phyloP scores from a whole-genome alignment of 768 basidiomycete genomes.

The Hygrophorus russula region DNA sequence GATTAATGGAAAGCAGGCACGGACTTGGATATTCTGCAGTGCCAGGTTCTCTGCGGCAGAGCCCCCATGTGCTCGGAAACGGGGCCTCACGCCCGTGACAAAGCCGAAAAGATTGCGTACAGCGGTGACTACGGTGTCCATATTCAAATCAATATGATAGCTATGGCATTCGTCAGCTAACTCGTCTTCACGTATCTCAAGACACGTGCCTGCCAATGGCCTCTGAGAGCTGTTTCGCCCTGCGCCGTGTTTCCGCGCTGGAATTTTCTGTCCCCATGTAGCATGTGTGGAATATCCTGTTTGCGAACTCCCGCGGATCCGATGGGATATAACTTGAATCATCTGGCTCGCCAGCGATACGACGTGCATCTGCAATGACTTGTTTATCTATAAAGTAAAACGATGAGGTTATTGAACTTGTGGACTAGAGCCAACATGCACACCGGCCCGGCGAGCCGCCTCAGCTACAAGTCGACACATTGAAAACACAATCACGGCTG shows the following conservation, averaged over 20 bases:
- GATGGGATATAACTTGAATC: constrained; percentile 75
- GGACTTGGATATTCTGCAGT: constrained; percentile 90
- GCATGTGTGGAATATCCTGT: constrained; percentile 89
- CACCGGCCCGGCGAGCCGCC: constrained; percentile 66
- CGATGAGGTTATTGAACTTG: not conserved
- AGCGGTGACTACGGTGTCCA: constrained; percentile 85
- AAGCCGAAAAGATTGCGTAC: constrained; percentile 74
- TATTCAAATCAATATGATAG: constrained; percentile 92
- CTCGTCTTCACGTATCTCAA: not conserved
- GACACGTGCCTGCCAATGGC: constrained; percentile 75
- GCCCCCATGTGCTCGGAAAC: constrained; percentile 84
- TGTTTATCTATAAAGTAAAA: constrained; percentile 44
- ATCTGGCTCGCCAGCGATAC: constrained; percentile 77
- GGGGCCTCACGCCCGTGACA: constrained; percentile 53
- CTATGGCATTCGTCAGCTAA: constrained; percentile 24
- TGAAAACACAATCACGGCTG: constrained; percentile 88
- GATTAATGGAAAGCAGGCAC: not conserved
- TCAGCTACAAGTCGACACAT: constrained; percentile 91
- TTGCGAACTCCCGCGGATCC: constrained; percentile 80
- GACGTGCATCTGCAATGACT: constrained; percentile 83
- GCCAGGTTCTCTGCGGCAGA: constrained; percentile 85
- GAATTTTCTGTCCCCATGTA: constrained; percentile 99
- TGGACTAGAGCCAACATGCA: constrained; percentile 11
- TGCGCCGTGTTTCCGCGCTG: constrained; percentile 67
- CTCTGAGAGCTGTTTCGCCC: constrained; percentile 79